A percentile compares a stretch with the other conserved stretches of the same genome.
phyloP scores from a whole-genome alignment of 1,284 basidiomycete genomes.

The Naganishia sp. region DNA sequence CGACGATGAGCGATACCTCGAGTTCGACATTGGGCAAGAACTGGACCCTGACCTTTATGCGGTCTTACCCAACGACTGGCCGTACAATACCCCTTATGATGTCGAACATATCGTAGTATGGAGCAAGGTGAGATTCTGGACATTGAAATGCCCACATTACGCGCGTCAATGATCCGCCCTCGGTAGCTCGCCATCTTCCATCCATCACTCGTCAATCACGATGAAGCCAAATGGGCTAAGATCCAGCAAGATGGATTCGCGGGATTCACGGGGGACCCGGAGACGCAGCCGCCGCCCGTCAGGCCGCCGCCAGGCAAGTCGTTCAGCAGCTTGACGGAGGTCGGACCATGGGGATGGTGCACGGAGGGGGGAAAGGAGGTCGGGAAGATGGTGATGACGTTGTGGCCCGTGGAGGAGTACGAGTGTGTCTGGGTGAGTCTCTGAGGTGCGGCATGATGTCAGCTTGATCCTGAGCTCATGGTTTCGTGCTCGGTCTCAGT shows the following conservation, averaged over 20 bases:
- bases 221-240: conserved; percentile 42
- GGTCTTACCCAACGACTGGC: conserved; percentile 52
- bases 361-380: conserved; percentile 43
- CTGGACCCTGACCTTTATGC: conserved; percentile 45
- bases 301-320: not conserved
- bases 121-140: conserved; percentile 43
- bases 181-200: conserved; percentile 50
- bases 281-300: conserved; percentile 43
- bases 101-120: conserved; percentile 51
- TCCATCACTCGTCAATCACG: conserved; percentile 46
- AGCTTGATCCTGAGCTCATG: too few relatives aligned
- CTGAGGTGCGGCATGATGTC: too few relatives aligned
- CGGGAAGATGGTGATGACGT: conserved; percentile 46
- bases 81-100: conserved; percentile 50
- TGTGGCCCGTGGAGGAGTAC: conserved; percentile 51
- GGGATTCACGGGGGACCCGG: conserved; percentile 46
- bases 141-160: not conserved
- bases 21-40: conserved; percentile 37
- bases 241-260: conserved; percentile 48
- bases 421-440: conserved; percentile 52
- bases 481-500: conserved; percentile 27
- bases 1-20: conserved; percentile 35
- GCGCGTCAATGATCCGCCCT: not conserved
- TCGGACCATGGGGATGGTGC: conserved; percentile 27
- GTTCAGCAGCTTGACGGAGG: conserved; percentile 42